Evolutionary conservation across 23 red algal genomes (phyloP), one percentile per base, ranked within the genome.

Genomic region (Gracilaria vermiculophylla): DNA sequence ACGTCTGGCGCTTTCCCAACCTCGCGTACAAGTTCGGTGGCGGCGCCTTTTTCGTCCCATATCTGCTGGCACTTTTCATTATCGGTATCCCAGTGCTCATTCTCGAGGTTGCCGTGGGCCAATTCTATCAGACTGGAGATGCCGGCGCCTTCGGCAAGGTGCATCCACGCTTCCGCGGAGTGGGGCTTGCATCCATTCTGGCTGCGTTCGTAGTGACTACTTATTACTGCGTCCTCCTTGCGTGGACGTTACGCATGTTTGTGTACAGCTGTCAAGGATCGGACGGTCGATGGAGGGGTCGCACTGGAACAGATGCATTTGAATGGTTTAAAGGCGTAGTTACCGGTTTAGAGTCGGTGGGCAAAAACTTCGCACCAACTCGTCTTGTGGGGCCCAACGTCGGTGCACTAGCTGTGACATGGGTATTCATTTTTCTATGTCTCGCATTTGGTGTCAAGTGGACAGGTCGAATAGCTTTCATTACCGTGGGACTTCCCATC

Each of bases 371-470:
- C 4, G 69, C 32, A 17, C 83, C 83, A 0, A 88, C 83, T 7
- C 83, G 83, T 1, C 66, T 88, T 42, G 83, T 88, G 32, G 31
- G 67, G 12, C 67, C 53, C 1, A 88, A 88, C 39, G 67, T 88
- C 16, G 66, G 34, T n/a, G 83, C 67, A 43, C 69, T 88, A 19
- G 70, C 70, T 0, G 27, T 88, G 20, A 66, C 67, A n/a, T 88
- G 83, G 83, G 31, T 75, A 24, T 39, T 75, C 69, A 88, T 88
- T 1, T 88, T 52, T 41, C 51, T 75, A 37, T 88, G 67, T 77
- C 83, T 88, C 17, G 83, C 83, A 21, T 88, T 88, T 53, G 83
- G 83, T n/a, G 70, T 88, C 42, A 88, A 88, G 54, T 88, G 83
- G 83, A 88, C 83, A 20, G 80, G 83, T 62, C 83, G 83, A 37